Base-by-base conservation (phyloP, 108 stramenopile genomes). In the Nitzschia putrida region DNA sequence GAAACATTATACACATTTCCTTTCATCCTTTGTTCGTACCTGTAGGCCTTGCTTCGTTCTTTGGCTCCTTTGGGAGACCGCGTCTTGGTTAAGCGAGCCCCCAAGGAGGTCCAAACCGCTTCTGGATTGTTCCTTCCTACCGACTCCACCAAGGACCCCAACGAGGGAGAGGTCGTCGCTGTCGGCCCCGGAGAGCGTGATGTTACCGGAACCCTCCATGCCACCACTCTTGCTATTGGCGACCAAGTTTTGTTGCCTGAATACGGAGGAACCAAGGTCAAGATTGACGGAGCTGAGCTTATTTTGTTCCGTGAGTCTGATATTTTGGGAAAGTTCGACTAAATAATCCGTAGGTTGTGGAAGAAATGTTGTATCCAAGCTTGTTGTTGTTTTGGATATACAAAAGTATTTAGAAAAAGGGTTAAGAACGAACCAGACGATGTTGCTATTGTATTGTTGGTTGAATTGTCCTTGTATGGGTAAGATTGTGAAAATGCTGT, bases 291-390 rank as follows among this genome's bases (percentile, higher is more conserved):
- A 29, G 94, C 96, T 44, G 95, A 97, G 86, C 69, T 92, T 57
- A 87, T 84, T 60, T 80, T 98, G 72, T 95, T 96, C 66, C 77
- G 98, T 52, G 95, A 97, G 61, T 92, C 94, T 10, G 98, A 98
- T 76, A 95, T 98, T 84, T 90, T 98, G 72, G 98, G 97, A 47
- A 98, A 97, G 77, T 97, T 97, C 80, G 89, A 91, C n/a, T 88
- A 78, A 78, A 73, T n/a, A 44, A 49, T 3, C 47, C 47, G 14
- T 4, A 34, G 29, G 29, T 34, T 34, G 29, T 34, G 29, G 29
- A 34, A 34, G 29, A 1, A n/a, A 34, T 34, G 29, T 34, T 34
- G 29, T 34, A 34, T 34, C 29, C 29, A 34, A 34, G 29, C 29
- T 34, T 34, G 29, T 34, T 34, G 29, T 34, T 34, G 29, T 34